phyloP scores from a whole-genome alignment of 2,329 filamentous ascomycete species.

The Rachicladosporium sp. region DNA sequence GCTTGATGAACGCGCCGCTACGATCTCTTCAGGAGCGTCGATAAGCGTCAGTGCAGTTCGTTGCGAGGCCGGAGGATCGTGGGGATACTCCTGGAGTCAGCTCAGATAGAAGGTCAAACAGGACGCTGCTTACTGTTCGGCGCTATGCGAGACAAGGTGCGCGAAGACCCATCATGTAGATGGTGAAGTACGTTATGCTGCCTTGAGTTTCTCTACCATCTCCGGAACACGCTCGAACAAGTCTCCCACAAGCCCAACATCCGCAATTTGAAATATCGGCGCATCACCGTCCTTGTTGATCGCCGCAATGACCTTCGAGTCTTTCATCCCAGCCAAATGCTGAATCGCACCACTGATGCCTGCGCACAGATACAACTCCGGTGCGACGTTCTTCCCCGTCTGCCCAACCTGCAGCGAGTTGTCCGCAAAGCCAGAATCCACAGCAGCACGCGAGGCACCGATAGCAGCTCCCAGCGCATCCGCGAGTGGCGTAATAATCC shows the following conservation, averaged over 20 bases:
- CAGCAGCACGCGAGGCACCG: slow-evolving; percentile 84
- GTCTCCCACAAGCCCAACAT: slow-evolving; percentile 90
- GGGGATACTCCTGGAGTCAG: too few relatives aligned
- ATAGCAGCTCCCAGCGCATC: slow-evolving; percentile 92
- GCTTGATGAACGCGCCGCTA: too few relatives aligned
- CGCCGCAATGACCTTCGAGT: slow-evolving; percentile 96
- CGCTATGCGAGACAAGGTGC: too few relatives aligned
- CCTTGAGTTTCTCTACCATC: slow-evolving; percentile 86
- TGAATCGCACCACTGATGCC: slow-evolving; percentile 97
- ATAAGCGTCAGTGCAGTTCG: too few relatives aligned
- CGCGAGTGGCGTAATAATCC: slow-evolving; percentile 79
- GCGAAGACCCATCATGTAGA: too few relatives aligned
- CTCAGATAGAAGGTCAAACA: too few relatives aligned
- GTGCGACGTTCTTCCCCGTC: slow-evolving; percentile 96
- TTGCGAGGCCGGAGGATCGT: too few relatives aligned
- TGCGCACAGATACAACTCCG: slow-evolving; percentile 86
- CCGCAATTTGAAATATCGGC: slow-evolving; percentile 95
- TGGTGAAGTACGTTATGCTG: background rate
- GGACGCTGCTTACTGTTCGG: too few relatives aligned
- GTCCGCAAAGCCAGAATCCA: slow-evolving; percentile 94
- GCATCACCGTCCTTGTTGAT: slow-evolving; percentile 98
- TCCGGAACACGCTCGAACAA: slow-evolving; percentile 92
- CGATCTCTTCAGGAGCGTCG: too few relatives aligned
- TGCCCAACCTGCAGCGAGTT: slow-evolving; percentile 97
- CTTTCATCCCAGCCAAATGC: slow-evolving; percentile 98